Evolutionary conservation across 257 asterid species (phyloP), one percentile per base, ranked within the genome.

Genomic region (Plantago elongata): DNA sequence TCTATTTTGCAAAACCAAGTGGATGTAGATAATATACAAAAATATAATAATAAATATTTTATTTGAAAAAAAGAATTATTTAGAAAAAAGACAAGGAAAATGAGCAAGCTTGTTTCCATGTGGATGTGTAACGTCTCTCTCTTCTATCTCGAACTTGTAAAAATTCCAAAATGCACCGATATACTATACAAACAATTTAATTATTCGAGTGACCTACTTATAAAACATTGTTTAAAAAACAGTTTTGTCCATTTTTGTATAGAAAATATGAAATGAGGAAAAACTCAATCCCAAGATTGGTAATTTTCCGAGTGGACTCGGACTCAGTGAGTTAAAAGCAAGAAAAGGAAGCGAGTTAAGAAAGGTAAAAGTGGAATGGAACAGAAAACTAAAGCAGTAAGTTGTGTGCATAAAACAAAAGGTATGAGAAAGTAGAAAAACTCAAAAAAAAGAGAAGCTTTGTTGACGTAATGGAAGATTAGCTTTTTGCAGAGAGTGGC

Each of bases 31-130:
- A 13, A 11, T 13, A 34, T 44, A n/a, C 13, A 9, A 15, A 43
- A 54, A 17, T 15, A 5, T 61, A 14, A 64, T 43, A n/a, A n/a
- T n/a, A n/a, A n/a, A n/a, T n/a, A n/a, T n/a, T 65, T 15, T 51
- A 44, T 61, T 13, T 46, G 43, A 64, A 13, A 57, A 29, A 57
- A 12, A 47, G 7, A 45, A 46, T 34, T 45, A 16, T 42, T 42
- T 44, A 46, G 52, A 68, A 61, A 22, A 42, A 61, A 68, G 69
- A 73, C 66, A 63, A 44, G 18, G 60, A 62, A 69, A 18, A 52
- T 43, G 55, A 78, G 80, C 76, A 58, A 69, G 49, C 47, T 68
- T 74, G 80, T 75, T 64, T 66, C 80, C 73, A 46, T 10, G 11
- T 22, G 67, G 44, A 58, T 49, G 55, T 70, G 67, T 74, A 73